Evolutionary conservation across 495 filamentous ascomycete genomes (phyloP).

Genomic region (Talaromyces nanjingensis): DNA sequence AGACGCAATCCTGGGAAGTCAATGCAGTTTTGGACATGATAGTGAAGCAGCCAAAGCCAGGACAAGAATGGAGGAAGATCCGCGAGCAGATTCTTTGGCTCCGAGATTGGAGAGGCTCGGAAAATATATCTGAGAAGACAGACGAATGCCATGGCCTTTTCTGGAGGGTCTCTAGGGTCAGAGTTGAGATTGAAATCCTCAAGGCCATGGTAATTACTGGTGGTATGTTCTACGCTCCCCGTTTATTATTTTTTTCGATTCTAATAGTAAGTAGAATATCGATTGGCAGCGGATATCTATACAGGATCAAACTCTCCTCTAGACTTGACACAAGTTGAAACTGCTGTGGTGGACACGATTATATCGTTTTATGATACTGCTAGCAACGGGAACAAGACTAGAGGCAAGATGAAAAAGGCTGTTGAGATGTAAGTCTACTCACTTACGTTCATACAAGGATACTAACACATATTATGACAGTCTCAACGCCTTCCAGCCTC

Average conservation of each 20-base stretch:
- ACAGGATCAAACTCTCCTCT: constrained; percentile 45
- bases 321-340: constrained; percentile 45
- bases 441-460: neutral
- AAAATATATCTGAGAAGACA: constrained; percentile 16
- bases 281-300: constrained; percentile 64
- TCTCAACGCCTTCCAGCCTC: constrained; percentile 60
- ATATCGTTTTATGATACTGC: constrained; percentile 81
- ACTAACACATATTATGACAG: constrained; percentile 27
- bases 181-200: constrained; percentile 67
- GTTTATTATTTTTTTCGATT: neutral
- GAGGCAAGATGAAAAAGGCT: constrained; percentile 78
- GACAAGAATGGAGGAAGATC: constrained; percentile 59
- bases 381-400: constrained; percentile 76
- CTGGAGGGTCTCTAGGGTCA: constrained; percentile 53
- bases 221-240: constrained; percentile 40
- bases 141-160: constrained; percentile 55
- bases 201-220: constrained; percentile 63
- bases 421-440: constrained; percentile 62
- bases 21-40: constrained; percentile 52
- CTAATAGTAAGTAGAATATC: constrained; percentile 46
- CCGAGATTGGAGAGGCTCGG: constrained; percentile 62
- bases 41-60: constrained; percentile 47
- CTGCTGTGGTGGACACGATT: constrained; percentile 58
- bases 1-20: constrained; percentile 60
- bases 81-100: constrained; percentile 75